A percentile compares a stretch with the other conserved stretches of the same genome.
Conservation (phyloP, 768 basidiomycete species). For the Postia placenta region DNA sequence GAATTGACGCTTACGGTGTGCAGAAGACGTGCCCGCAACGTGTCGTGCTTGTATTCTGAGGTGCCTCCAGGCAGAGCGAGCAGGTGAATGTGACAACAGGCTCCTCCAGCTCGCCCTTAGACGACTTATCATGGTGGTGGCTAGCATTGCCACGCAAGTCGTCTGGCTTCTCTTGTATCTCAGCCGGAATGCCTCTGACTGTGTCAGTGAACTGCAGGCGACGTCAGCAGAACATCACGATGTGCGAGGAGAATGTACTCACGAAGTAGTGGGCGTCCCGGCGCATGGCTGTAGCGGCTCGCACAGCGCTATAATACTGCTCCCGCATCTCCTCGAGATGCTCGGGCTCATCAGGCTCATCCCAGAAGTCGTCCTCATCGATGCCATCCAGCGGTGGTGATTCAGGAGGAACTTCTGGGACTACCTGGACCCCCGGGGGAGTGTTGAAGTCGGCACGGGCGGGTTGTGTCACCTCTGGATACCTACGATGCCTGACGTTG, state of each 20-base stretch:
- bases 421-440: neutral
- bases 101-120: neutral
- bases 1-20: slow-evolving; percentile 20
- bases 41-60: slow-evolving; percentile 21
- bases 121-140: neutral
- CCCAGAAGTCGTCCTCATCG: slow-evolving; percentile 13
- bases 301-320: neutral
- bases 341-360: slow-evolving; percentile 13
- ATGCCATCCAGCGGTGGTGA: neutral
- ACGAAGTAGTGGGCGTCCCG: neutral
- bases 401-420: neutral
- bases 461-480: slow-evolving; percentile 15
- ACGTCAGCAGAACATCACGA: neutral
- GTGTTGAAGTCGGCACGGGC: slow-evolving; percentile 10
- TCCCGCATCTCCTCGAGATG: slow-evolving; percentile 14
- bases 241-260: neutral
- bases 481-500: slow-evolving; percentile 17
- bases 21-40: slow-evolving; percentile 30
- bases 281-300: neutral
- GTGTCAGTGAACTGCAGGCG: neutral
- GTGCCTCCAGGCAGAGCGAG: slow-evolving; percentile 24
- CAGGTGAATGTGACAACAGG: slow-evolving; percentile 20
- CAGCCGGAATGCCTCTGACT: neutral
- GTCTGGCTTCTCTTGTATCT: neutral
- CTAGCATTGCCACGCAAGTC: neutral